Percentiles rank a stretch among this genome's conserved stretches.
phyloP scores from a whole-genome alignment of 2,329 filamentous ascomycete species.

The Nemania sp. region DNA sequence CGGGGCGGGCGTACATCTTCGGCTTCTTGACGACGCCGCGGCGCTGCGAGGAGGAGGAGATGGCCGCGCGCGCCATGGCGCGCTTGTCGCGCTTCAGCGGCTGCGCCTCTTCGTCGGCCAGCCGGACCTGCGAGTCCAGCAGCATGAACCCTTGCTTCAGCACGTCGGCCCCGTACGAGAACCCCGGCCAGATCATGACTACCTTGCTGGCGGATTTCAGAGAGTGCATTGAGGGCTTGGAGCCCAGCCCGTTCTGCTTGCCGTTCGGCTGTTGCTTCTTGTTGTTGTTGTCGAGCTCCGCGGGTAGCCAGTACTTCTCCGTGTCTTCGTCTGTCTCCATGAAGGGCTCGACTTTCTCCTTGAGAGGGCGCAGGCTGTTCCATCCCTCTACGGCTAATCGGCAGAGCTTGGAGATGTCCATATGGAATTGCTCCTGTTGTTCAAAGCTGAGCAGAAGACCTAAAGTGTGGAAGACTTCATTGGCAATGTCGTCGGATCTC shows the following conservation, averaged over 20 bases:
- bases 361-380: constrained; percentile 11
- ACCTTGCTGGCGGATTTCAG: constrained; percentile 13
- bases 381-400: constrained; percentile 8
- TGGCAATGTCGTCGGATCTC: constrained; percentile 8
- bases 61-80: constrained; percentile 4
- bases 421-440: neutral
- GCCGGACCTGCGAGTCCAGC: constrained; percentile 15
- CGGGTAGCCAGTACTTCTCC: constrained; percentile 22
- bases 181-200: constrained; percentile 20
- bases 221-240: constrained; percentile 15
- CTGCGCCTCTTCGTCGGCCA: constrained; percentile 7
- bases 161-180: constrained; percentile 15
- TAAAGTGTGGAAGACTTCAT: neutral
- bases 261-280: constrained; percentile 8
- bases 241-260: constrained; percentile 10
- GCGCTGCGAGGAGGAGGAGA: neutral
- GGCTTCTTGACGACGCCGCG: neutral
- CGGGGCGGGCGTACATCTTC: neutral
- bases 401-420: constrained; percentile 10
- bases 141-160: constrained; percentile 26
- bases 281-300: constrained; percentile 11
- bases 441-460: neutral
- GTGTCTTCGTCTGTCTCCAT: constrained; percentile 2
- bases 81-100: constrained; percentile 1
- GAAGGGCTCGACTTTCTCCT: constrained; percentile 23